Percentiles rank a stretch among this genome's conserved stretches.
Evolutionary conservation across 1,284 basidiomycete species (phyloP).

Genomic region (Cutaneotrichosporon cavernicola): DNA sequence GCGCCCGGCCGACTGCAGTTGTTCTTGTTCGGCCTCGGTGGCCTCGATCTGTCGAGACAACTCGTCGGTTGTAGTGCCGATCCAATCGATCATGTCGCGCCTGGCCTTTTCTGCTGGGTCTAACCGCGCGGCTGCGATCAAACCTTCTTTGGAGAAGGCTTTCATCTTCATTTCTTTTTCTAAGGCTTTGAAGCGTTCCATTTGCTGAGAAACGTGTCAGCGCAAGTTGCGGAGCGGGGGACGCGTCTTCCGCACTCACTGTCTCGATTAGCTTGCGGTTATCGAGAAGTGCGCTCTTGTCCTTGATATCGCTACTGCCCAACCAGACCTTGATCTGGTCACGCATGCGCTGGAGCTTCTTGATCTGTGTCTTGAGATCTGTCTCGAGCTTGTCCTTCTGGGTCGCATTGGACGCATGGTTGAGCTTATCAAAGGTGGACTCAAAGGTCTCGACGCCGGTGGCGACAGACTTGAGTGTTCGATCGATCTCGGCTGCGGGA

Average conservation of each 20-base stretch:
- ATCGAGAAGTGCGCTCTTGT: slow-evolving; percentile 90
- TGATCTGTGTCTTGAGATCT: slow-evolving; percentile 96
- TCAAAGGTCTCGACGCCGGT: slow-evolving; percentile 95
- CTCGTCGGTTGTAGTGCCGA: slow-evolving; percentile 84
- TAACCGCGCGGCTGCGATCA: slow-evolving; percentile 88
- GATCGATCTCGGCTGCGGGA: slow-evolving; percentile 84
- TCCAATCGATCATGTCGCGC: slow-evolving; percentile 82
- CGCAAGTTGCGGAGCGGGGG: background rate
- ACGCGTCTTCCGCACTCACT: slow-evolving; percentile 60
- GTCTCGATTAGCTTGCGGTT: slow-evolving; percentile 96
- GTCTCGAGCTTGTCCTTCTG: slow-evolving; percentile 96
- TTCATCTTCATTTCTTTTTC: slow-evolving; percentile 99
- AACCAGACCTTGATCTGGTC: slow-evolving; percentile 99
- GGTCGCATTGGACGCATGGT: slow-evolving; percentile 78
- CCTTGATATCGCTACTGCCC: slow-evolving; percentile 97
- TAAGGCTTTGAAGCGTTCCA: slow-evolving; percentile 99
- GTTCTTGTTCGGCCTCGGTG: slow-evolving; percentile 93
- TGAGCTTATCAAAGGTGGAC: slow-evolving; percentile 94
- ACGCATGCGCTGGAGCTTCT: slow-evolving; percentile 94
- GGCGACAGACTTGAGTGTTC: slow-evolving; percentile 88
- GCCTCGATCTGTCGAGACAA: slow-evolving; percentile 89
- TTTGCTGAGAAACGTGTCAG: slow-evolving; percentile 71
- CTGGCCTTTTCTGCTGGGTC: slow-evolving; percentile 98
- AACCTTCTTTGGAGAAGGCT: slow-evolving; percentile 97
- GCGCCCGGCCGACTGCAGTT: slow-evolving; percentile 65